Conservation (phyloP, 768 basidiomycete genomes). For the Rubroboletus satanas region DNA sequence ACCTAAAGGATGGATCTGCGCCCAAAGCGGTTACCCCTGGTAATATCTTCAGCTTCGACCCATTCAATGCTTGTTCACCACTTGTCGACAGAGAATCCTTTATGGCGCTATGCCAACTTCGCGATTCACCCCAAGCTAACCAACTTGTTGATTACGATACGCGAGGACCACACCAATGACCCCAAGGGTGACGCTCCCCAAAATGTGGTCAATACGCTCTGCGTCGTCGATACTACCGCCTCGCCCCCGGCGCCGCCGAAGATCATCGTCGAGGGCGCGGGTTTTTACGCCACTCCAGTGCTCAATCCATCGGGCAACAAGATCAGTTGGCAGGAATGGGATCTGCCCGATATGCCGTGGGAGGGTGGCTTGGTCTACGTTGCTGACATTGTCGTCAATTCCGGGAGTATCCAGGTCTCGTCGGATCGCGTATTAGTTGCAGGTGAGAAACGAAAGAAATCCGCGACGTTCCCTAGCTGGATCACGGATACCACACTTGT, state of each 20-base stretch:
- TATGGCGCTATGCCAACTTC: slow-evolving; percentile 48
- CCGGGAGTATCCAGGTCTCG: slow-evolving; percentile 11
- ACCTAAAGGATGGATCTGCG: slow-evolving; percentile 13
- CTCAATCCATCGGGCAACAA: slow-evolving; percentile 54
- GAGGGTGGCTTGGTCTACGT: slow-evolving; percentile 51
- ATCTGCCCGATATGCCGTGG: slow-evolving; percentile 66
- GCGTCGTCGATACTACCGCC: slow-evolving; percentile 44
- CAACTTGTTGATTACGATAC: slow-evolving; percentile 50
- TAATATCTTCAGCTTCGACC: slow-evolving; percentile 23
- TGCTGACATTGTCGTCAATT: slow-evolving; percentile 34
- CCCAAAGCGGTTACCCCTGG: slow-evolving; percentile 46
- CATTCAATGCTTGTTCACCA: not conserved
- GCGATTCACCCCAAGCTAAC: slow-evolving; percentile 48
- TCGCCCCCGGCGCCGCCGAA: slow-evolving; percentile 31
- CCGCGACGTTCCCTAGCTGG: slow-evolving; percentile 32
- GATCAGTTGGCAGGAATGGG: slow-evolving; percentile 62
- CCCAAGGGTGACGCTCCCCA: slow-evolving; percentile 28
- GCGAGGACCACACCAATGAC: slow-evolving; percentile 61
- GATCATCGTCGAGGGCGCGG: slow-evolving; percentile 47
- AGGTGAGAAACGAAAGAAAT: slow-evolving; percentile 41
- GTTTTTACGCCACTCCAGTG: slow-evolving; percentile 60
- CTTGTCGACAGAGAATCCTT: slow-evolving; percentile 13
- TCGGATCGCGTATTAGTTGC: slow-evolving; percentile 41
- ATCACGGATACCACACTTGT: slow-evolving; percentile 48
- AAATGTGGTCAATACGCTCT: slow-evolving; percentile 45